Base-by-base conservation (phyloP, 2,329 filamentous ascomycete genomes). In the Tolypocladium nubicola region DNA sequence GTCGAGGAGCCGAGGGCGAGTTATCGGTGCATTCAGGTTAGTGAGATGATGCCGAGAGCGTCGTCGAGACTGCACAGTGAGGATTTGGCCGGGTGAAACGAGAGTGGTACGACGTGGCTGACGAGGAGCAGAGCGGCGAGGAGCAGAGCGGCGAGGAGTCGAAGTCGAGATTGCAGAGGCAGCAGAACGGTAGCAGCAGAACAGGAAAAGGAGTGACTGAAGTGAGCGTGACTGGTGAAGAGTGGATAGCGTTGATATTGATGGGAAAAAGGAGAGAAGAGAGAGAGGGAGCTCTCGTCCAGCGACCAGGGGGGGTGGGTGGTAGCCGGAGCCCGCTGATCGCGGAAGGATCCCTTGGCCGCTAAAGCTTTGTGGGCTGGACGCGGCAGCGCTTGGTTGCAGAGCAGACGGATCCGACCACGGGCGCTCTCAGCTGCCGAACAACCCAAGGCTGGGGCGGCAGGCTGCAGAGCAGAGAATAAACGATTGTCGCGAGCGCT, bases 131-230 rank as follows among this genome's bases (percentile, higher is more conserved):
- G 61, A 50, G 41, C 21, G 58, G 55, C 50, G 58, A 23, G 54
- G 47, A 54, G 39, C 41, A 56, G 61, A 50, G 41, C 21, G 58
- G 55, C 50, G 58, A 23, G 54, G 47, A 54, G 39, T 59, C 53
- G 60, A 54, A 55, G 64, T 64, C 61, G 60, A 62, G 61, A 60
- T 53, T 33, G 37, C 26, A 50, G 39, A 47, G 38, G 30, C 4
- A 54, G 23, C 53, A 16, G 40, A 49, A 53, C 23, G 23, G 23
- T 26, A 26, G 23, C 23, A 26, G 50, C 33, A 61, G 65, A 60
- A 60, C 62, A 62, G 62, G 63, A 66, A 71, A 73, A 71, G 67
- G 70, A 72, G 69, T 70, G 71, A 73, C 71, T 72, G 66, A 67
- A 69, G 68, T 71, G 68, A 73, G 68, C 60, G 69, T 67, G 69